Conservation (phyloP, 768 basidiomycete genomes). For the Boletus rubroflammeus region DNA sequence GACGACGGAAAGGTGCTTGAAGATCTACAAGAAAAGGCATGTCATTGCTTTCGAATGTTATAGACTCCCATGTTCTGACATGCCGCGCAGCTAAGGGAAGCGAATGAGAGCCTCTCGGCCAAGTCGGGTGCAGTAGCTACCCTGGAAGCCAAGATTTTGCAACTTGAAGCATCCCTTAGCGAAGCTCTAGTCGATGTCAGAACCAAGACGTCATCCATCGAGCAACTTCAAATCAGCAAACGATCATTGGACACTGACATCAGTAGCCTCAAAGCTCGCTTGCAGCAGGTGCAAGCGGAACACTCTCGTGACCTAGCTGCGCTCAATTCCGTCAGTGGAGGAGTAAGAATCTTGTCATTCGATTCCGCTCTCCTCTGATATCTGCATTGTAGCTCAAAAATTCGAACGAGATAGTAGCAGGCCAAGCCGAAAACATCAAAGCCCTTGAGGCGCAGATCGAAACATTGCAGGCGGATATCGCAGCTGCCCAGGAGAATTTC, state of each 20-base stretch:
- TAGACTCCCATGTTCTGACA: not conserved
- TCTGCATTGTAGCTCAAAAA: conserved; percentile 45
- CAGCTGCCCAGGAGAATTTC: conserved; percentile 49
- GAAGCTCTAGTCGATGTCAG: conserved; percentile 44
- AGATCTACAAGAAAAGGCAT: conserved; percentile 60
- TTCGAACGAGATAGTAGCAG: conserved; percentile 38
- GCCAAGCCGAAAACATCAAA: conserved; percentile 46
- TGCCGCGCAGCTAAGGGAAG: conserved; percentile 52
- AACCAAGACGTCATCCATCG: conserved; percentile 41
- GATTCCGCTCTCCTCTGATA: not conserved
- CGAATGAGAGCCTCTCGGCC: conserved; percentile 47
- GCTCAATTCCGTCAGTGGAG: conserved; percentile 42
- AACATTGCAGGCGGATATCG: conserved; percentile 48
- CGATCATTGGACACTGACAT: conserved; percentile 47
- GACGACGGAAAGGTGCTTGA: conserved; percentile 56
- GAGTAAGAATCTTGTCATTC: conserved; percentile 40
- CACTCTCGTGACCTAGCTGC: conserved; percentile 23
- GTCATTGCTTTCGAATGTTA: conserved; percentile 2
- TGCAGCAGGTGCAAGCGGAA: conserved; percentile 37
- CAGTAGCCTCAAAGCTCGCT: conserved; percentile 36
- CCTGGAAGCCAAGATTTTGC: conserved; percentile 51
- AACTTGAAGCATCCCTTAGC: conserved; percentile 49
- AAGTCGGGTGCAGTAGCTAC: conserved; percentile 49
- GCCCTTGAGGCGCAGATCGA: conserved; percentile 49
- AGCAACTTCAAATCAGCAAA: conserved; percentile 50